Percentiles rank a stretch among this genome's conserved stretches.
Conservation (phyloP, 2,329 filamentous ascomycete species). For the Leptographium lundbergii region DNA sequence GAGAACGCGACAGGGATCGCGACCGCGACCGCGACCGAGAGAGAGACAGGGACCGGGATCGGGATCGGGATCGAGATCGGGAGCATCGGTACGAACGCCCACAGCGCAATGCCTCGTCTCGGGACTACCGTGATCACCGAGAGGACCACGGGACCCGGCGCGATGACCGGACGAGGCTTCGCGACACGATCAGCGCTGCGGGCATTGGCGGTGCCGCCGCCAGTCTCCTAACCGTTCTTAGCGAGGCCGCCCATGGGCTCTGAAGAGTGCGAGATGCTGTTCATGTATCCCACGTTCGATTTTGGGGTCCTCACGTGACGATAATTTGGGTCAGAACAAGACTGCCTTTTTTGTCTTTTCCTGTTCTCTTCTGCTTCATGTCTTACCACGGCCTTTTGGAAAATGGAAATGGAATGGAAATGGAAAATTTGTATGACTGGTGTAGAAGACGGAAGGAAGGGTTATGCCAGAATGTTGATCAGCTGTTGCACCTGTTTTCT, state of each 20-base stretch:
- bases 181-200: constrained; percentile 43
- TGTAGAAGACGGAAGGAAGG: neutral
- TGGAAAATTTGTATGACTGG: neutral
- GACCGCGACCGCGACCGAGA: constrained; percentile 23
- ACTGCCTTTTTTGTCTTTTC: neutral
- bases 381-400: too few relatives aligned
- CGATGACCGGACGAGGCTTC: constrained; percentile 23
- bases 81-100: neutral
- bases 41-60: constrained; percentile 17
- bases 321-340: neutral
- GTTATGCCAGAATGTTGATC: neutral
- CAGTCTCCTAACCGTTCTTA: constrained; percentile 43
- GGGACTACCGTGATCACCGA: neutral
- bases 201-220: constrained; percentile 49
- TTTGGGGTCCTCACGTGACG: neutral
- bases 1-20: constrained; percentile 20
- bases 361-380: neutral
- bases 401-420: neutral
- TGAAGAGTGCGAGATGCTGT: constrained; percentile 5
- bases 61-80: constrained; percentile 19
- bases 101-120: neutral
- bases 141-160: constrained; percentile 3
- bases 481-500: too few relatives aligned
- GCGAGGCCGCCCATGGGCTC: constrained; percentile 35
- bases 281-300: neutral